Percentiles rank a stretch among this genome's conserved stretches.
These are phyloP conservation scores for Cytospora paraplurivora DNA, from an alignment of 2,329 filamentous ascomycete species.

Conservation along the genomic window DNA sequence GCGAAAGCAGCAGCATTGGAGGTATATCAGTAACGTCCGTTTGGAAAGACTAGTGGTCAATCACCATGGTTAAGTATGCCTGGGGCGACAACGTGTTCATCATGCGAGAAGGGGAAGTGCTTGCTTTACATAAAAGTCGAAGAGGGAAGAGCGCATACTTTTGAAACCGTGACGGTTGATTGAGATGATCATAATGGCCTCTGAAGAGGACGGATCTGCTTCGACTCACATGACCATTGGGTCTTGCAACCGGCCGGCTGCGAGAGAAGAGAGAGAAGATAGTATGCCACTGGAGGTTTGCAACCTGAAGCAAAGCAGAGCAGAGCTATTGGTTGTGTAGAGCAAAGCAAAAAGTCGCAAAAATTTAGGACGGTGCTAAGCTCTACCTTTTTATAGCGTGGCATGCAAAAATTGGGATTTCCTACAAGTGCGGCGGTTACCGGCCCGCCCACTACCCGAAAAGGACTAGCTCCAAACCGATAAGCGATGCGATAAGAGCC, in stretches of 20 bases:
- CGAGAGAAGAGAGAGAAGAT: neutral
- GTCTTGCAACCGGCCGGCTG: neutral
- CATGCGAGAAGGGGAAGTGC: conserved; percentile 39
- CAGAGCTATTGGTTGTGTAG: conserved; percentile 3
- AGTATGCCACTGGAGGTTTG: neutral
- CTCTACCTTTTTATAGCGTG: conserved; percentile 10
- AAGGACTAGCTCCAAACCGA: neutral
- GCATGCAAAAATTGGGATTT: neutral
- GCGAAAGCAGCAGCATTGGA: conserved; percentile 13
- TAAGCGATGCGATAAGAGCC: neutral
- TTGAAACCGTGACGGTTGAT: neutral
- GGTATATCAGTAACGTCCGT: conserved; percentile 48
- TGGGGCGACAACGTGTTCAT: conserved; percentile 63
- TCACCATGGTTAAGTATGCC: conserved; percentile 59
- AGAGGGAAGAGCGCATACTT: conserved; percentile 27
- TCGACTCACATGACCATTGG: neutral
- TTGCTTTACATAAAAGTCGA: conserved; percentile 7
- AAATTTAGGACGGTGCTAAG: conserved; percentile 29
- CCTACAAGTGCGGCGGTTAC: neutral
- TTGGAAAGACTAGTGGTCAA: conserved; percentile 55
- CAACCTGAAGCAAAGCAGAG: neutral
- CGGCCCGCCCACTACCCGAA: conserved; percentile 9
- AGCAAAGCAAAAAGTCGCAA: conserved; percentile 21
- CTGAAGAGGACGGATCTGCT: neutral
- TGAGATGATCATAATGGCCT: neutral